Evolutionary conservation across 2,329 filamentous ascomycete species (phyloP).

Genomic region (Hymenotorrendiella dingleyae): DNA sequence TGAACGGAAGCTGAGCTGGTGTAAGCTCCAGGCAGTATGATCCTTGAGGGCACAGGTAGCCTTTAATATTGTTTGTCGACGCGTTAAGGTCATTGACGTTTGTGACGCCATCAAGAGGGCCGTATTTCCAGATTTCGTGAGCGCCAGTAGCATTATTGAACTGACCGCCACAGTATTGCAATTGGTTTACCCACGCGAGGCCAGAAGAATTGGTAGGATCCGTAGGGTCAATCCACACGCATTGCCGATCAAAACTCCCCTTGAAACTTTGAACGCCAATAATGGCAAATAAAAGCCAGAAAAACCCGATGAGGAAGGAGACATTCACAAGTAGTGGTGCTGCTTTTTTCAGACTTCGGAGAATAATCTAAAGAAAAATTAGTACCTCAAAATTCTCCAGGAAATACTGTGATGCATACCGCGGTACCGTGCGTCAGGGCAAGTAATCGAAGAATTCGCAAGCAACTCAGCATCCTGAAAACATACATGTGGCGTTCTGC

Average conservation of each 20-base stretch:
- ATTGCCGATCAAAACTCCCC: constrained; percentile 69
- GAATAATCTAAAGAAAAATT: constrained; percentile 69
- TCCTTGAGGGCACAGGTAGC: constrained; percentile 78
- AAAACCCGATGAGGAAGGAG: constrained; percentile 90
- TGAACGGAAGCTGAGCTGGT: constrained; percentile 59
- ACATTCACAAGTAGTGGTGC: constrained; percentile 88
- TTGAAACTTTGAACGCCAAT: constrained; percentile 96
- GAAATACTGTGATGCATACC: constrained; percentile 51
- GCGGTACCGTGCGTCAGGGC: constrained; percentile 90
- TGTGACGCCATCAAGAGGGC: constrained; percentile 14
- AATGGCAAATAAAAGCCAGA: constrained; percentile 96
- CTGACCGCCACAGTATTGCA: constrained; percentile 84
- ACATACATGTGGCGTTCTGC: constrained; percentile 69
- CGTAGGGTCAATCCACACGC: constrained; percentile 67
- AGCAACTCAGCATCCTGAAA: constrained; percentile 93
- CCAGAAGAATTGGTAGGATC: constrained; percentile 44
- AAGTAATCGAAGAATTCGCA: constrained; percentile 86
- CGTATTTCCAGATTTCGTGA: constrained; percentile 61
- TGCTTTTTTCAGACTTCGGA: constrained; percentile 91
- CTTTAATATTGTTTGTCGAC: constrained; percentile 59
- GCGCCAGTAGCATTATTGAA: constrained; percentile 53
- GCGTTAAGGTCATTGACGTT: constrained; percentile 37
- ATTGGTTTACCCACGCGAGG: constrained; percentile 53
- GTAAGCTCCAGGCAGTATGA: constrained; percentile 75
- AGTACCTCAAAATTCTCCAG: too few relatives aligned